Conservation (phyloP, 2,329 filamentous ascomycete species). For the Lasiodiplodia citricola region DNA sequence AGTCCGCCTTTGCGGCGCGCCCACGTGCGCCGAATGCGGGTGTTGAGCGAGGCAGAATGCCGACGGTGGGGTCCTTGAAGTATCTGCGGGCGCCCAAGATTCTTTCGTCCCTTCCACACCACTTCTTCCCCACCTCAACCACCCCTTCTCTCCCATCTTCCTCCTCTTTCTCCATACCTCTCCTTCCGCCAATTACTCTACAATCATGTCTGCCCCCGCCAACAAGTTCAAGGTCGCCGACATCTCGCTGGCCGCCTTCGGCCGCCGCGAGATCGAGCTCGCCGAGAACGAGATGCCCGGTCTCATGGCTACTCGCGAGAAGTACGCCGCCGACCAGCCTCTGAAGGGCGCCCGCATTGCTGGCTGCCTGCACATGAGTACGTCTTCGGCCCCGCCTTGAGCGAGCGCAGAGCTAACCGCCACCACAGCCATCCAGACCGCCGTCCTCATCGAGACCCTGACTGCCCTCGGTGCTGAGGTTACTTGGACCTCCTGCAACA, state of each 20-base stretch:
- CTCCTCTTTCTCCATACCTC: constrained; percentile 28
- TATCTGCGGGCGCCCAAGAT: constrained; percentile 23
- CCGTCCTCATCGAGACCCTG: constrained; percentile 98
- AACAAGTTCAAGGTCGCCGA: constrained; percentile 98
- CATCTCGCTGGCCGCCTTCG: constrained; percentile 95
- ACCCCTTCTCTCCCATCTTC: background rate
- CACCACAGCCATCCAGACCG: constrained; percentile 85
- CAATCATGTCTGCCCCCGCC: constrained; percentile 73
- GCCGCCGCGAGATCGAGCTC: constrained; percentile 98
- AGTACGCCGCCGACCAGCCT: constrained; percentile 93
- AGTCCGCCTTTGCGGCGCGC: background rate
- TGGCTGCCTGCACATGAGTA: constrained; percentile 97
- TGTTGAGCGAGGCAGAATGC: constrained; percentile 7
- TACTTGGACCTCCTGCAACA: constrained; percentile 99
- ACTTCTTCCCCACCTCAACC: constrained; percentile 13
- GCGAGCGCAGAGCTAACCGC: constrained; percentile 30
- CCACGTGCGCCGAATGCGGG: constrained; percentile 20
- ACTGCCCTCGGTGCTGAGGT: constrained; percentile 94
- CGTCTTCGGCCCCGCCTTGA: constrained; percentile 32
- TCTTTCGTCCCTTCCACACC: constrained; percentile 22
- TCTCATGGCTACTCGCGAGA: constrained; percentile 91
- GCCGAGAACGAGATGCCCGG: constrained; percentile 93
- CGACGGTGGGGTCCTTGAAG: constrained; percentile 25
- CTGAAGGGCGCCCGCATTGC: constrained; percentile 94
- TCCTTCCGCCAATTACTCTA: constrained; percentile 29